Conservation (phyloP, 306 rosid genomes). For the Calophaca sinica region DNA sequence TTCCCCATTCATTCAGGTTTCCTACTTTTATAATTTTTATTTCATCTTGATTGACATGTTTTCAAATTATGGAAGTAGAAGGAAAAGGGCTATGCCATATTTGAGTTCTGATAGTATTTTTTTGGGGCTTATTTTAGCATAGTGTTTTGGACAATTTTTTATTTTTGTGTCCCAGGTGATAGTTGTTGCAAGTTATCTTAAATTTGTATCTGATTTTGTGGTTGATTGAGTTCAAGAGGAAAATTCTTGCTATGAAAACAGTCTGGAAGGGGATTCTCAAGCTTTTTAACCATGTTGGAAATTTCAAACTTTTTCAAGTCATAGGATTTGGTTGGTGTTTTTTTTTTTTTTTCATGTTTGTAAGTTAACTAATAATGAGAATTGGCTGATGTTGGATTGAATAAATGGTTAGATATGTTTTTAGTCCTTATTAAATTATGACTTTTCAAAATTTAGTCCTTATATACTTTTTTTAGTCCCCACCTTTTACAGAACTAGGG, state of each 20-base stretch:
- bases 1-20: slow-evolving; percentile 30
- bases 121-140: too few relatives aligned
- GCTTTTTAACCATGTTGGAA: slow-evolving; percentile 21
- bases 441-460: too few relatives aligned
- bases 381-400: not conserved
- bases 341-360: not conserved
- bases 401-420: not conserved
- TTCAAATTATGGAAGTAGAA: not conserved
- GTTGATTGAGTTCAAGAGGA: not conserved
- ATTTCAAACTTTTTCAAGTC: slow-evolving; percentile 27
- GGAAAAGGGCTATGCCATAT: not conserved
- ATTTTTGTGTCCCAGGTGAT: not conserved
- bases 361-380: slow-evolving; percentile 1
- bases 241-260: not conserved
- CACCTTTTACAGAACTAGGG: too few relatives aligned
- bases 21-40: not conserved
- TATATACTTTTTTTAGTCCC: too few relatives aligned
- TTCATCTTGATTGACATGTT: not conserved
- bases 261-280: not conserved
- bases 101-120: not conserved
- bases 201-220: not conserved
- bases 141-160: too few relatives aligned
- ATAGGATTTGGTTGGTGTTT: not conserved
- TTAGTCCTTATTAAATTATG: too few relatives aligned
- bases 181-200: not conserved